phyloP scores from a whole-genome alignment of 768 basidiomycete species.

The Guyanaporus albipodus region DNA sequence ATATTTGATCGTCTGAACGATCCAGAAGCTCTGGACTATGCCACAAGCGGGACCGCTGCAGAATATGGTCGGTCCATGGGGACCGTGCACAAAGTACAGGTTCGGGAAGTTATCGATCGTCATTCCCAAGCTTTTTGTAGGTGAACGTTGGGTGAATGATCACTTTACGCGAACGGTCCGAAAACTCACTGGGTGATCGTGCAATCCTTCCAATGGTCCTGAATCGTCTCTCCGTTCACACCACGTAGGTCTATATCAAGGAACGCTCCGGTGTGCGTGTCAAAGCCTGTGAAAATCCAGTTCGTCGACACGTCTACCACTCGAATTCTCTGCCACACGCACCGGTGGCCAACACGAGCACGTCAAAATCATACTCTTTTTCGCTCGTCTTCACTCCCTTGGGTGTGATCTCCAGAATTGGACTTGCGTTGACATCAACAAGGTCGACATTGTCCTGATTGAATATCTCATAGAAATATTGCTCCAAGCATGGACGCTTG shows the following conservation, averaged over 20 bases:
- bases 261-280: not conserved
- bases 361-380: conserved; percentile 9
- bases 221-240: not conserved
- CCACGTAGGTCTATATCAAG: not conserved
- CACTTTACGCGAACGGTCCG: no score
- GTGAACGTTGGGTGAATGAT: no score
- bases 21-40: not conserved
- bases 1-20: not conserved
- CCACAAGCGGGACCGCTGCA: not conserved
- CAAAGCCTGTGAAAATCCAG: not conserved
- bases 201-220: not conserved
- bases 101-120: not conserved
- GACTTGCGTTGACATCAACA: conserved; percentile 6
- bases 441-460: conserved; percentile 8
- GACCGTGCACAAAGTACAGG: not conserved
- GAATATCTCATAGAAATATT: not conserved
- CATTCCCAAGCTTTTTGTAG: not conserved
- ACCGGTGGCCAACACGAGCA: conserved; percentile 8
- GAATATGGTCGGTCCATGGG: not conserved
- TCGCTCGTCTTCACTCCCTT: conserved; percentile 8
- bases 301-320: not conserved
- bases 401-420: conserved; percentile 6
- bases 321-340: not conserved
- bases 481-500: not conserved
- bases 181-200: not conserved